Percentiles rank a stretch among this genome's conserved stretches.
These are phyloP conservation scores for Papiliotrema nemorosa DNA, from an alignment of 1,284 basidiomycete genomes.

Conservation along the genomic window DNA sequence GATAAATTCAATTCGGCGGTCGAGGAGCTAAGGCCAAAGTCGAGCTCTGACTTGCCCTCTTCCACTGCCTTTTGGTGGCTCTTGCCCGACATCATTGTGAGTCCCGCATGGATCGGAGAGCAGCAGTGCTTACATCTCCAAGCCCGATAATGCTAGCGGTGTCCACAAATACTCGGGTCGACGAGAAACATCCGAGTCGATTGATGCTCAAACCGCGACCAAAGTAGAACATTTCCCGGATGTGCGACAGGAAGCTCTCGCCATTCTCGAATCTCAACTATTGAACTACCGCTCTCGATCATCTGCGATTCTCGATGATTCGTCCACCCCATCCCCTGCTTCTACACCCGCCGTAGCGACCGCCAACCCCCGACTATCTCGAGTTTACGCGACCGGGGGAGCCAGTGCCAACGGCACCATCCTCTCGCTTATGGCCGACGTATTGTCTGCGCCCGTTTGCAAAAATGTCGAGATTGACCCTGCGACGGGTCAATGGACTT, in stretches of 20 bases:
- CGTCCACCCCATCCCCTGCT: slow-evolving; percentile 40
- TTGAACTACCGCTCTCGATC: slow-evolving; percentile 51
- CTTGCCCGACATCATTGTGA: slow-evolving; percentile 57
- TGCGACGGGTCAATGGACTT: slow-evolving; percentile 40
- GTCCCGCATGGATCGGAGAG: slow-evolving; percentile 11
- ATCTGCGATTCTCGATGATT: slow-evolving; percentile 59
- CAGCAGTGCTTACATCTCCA: not conserved
- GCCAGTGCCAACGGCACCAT: slow-evolving; percentile 72
- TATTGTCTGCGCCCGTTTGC: slow-evolving; percentile 68
- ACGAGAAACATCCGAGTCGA: slow-evolving; percentile 10
- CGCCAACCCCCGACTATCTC: slow-evolving; percentile 55
- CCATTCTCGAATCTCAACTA: slow-evolving; percentile 81
- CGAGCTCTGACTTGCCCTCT: slow-evolving; percentile 46
- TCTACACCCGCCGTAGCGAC: slow-evolving; percentile 30
- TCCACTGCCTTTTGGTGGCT: slow-evolving; percentile 53
- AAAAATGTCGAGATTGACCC: slow-evolving; percentile 36
- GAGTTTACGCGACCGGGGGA: slow-evolving; percentile 76
- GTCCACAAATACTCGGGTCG: slow-evolving; percentile 34
- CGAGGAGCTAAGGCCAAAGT: slow-evolving; percentile 31
- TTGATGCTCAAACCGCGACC: slow-evolving; percentile 19
- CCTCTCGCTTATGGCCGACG: slow-evolving; percentile 70
- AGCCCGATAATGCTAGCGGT: slow-evolving; percentile 38
- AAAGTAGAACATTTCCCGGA: slow-evolving; percentile 42
- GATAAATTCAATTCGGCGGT: slow-evolving; percentile 66
- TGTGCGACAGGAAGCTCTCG: slow-evolving; percentile 62